Evolutionary conservation across 805 yeast species (phyloP).

Genomic region (Millerozyma miso): DNA sequence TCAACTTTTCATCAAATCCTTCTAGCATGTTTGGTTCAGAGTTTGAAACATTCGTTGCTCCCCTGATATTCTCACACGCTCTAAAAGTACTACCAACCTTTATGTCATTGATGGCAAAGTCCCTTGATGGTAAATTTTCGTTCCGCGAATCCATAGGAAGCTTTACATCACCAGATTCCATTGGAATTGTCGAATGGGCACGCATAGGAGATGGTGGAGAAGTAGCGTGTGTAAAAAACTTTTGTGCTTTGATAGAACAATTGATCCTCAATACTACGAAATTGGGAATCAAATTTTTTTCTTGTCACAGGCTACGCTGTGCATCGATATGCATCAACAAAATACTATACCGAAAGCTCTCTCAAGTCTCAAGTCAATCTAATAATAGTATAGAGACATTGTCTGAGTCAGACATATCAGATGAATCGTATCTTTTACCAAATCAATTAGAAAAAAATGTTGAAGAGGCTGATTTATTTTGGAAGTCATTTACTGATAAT

Average conservation of each 20-base stretch:
- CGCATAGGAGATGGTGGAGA: not conserved
- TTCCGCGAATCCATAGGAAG: not conserved
- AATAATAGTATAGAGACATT: not conserved
- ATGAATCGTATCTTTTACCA: too few relatives aligned
- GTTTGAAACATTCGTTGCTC: slow-evolving; percentile 5
- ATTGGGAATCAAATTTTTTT: not conserved
- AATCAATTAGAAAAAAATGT: not conserved
- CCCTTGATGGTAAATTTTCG: not conserved
- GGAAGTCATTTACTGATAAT: not conserved
- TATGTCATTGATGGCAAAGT: not conserved
- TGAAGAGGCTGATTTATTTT: not conserved
- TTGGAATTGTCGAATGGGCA: not conserved
- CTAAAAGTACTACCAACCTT: not conserved
- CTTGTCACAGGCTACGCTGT: not conserved
- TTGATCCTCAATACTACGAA: not conserved
- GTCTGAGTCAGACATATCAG: not conserved
- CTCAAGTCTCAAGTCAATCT: too few relatives aligned
- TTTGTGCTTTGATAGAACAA: not conserved
- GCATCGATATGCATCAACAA: not conserved
- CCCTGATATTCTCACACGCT: slow-evolving; percentile 1
- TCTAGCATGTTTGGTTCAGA: slow-evolving; percentile 5
- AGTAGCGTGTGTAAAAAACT: too few relatives aligned
- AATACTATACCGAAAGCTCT: not conserved
- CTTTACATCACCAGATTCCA: not conserved
- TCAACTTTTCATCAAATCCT: slow-evolving; percentile 3